Percentiles rank a stretch among this genome's conserved stretches.
Evolutionary conservation across 371 early-diverging fungal genomes (phyloP).

Genomic region (Phascolomyces articulosus): DNA sequence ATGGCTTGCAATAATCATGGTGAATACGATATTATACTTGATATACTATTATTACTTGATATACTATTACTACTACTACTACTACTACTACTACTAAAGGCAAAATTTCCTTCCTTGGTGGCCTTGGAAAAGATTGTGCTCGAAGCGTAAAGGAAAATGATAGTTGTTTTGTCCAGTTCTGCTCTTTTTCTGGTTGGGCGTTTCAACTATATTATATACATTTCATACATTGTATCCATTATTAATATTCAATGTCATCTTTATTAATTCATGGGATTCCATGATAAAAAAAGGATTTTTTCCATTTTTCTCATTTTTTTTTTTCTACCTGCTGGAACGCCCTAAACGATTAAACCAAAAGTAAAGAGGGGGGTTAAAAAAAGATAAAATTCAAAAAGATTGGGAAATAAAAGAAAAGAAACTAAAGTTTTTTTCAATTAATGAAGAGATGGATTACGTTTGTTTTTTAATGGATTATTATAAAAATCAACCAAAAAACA

Average conservation of each 20-base stretch:
- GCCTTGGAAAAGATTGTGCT: constrained; percentile 59
- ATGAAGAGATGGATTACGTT: too few relatives aligned
- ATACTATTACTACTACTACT: constrained; percentile 25
- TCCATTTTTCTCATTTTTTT: too few relatives aligned
- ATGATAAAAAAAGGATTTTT: too few relatives aligned
- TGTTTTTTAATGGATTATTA: too few relatives aligned
- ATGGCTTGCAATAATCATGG: constrained; percentile 54
- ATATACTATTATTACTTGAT: constrained; percentile 13
- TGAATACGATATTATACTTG: neutral
- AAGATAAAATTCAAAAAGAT: neutral
- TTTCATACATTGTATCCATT: too few relatives aligned
- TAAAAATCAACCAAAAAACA: too few relatives aligned
- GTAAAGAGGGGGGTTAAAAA: neutral
- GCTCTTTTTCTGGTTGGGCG: constrained; percentile 47
- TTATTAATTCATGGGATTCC: too few relatives aligned
- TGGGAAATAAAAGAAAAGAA: neutral
- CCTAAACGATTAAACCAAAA: constrained; percentile 11
- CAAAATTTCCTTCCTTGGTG: constrained; percentile 54
- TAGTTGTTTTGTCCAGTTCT: constrained; percentile 57
- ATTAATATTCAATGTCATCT: neutral
- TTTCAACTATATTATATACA: constrained; percentile 15
- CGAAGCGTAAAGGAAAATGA: constrained; percentile 57
- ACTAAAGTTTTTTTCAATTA: neutral
- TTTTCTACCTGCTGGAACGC: constrained; percentile 18
- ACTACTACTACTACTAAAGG: constrained; percentile 40